Evolutionary conservation across 2,329 filamentous ascomycete species (phyloP), one percentile per base, ranked within the genome.

Genomic region (Colletotrichum musicola): DNA sequence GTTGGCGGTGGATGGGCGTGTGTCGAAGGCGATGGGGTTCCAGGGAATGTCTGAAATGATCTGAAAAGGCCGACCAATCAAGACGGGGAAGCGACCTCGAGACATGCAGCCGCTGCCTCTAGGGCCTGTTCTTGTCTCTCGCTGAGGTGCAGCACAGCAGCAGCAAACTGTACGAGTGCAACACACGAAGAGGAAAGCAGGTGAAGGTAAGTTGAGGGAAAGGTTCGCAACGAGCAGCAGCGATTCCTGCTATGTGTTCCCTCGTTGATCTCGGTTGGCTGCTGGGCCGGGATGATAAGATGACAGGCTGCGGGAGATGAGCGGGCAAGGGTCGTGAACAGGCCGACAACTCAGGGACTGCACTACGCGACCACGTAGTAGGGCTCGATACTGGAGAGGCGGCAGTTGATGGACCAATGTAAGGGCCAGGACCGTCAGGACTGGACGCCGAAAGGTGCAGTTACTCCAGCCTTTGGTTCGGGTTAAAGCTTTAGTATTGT

Each of bases 231-330:
- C 25, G 46, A 55, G 53, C 30, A 50, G 16, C 27, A 50, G 42
- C 53, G 30, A 12, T 53, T 44, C 18, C 51, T n/a, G 49, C 51
- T 50, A 25, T 25, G 30, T 64, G 59, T 38, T 50, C 61, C 40
- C 55, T 50, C 30, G 56, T 49, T 64, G 55, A 56, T 68, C 62
- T 65, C 55, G 62, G 65, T 49, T 60, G 62, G 62, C 54, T 18
- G 59, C 59, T 27, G 38, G 30, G 49, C 65, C 49, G 65, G 65
- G 27, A 55, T 60, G 54, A 68, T 60, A 51, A 65, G 65, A 65
- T 59, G 62, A 51, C 27, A 68, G 65, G 65, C 62, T 59, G 54
- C 61, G 65, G 65, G 65, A 65, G 55, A 68, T 65, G 65, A 64
- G 65, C 65, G 54, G 49, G 42, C 54, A 30, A 64, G 47, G 65